Base-by-base conservation (phyloP, 2,329 filamentous ascomycete species). In the Magnaporthales sp. region DNA sequence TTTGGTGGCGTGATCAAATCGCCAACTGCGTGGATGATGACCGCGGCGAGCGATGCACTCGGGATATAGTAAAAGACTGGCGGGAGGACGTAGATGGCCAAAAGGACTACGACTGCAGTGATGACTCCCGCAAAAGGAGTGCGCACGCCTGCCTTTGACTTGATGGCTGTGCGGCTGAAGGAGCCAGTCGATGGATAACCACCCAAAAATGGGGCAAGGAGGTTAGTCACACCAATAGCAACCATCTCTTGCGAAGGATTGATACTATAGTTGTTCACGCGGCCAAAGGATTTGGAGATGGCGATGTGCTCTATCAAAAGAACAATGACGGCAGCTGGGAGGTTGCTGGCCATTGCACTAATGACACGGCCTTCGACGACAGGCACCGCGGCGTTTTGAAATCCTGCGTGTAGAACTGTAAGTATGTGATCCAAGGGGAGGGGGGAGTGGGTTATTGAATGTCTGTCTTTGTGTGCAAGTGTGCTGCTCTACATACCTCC, bases 231-330 rank as follows among this genome's bases (percentile, higher is more conserved):
- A 69, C 95, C 95, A 70, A 98, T 97, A 31, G 93, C 94, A 63
- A 99, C 92, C 78, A 99, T 86, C 76, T 99, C 95, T 77, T 99
- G 95, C 0, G 94, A 98, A 0, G 95, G 94, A 73, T 98, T 90
- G 76, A 99, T 98, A 54, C 88, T 90, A 78, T 99, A 99, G 80
- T 97, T 97, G 82, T 98, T 98, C 73, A 97, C 87, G 68, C 95
- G 87, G n/a, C 95, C 95, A 71, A 99, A 98, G 0, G 94, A 98
- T 77, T 99, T 99, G 31, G 94, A 93, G 70, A 99, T 98, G 67
- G 95, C 93, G 73, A 99, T 97, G 77, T 99, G 95, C 79, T 99
- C 95, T 68, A 98, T 96, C 31, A 99, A 83, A 67, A 98, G 84
- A 10, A 99, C 94, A 70, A 98, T 96, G 66, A 97, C 89, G 0